Percentiles rank a stretch among this genome's conserved stretches.
Conservation (phyloP, 2,329 filamentous ascomycete species). For the Diaporthe sp. region DNA sequence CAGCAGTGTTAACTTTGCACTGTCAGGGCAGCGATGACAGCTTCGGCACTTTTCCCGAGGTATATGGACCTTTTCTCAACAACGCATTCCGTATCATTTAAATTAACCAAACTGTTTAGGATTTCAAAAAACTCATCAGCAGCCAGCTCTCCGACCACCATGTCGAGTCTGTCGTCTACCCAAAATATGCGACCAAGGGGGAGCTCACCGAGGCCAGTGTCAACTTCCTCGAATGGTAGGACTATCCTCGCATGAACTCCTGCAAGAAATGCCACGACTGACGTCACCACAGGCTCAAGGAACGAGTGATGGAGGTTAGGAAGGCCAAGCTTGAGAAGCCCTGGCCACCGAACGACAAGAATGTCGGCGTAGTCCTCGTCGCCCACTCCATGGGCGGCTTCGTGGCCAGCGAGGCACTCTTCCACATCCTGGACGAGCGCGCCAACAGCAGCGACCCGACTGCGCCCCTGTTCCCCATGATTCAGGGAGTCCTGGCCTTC, state of each 20-base stretch:
- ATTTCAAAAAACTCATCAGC: slow-evolving; percentile 71
- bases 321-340: slow-evolving; percentile 79
- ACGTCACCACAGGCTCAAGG: slow-evolving; percentile 73
- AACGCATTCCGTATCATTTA: not conserved
- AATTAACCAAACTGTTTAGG: slow-evolving; percentile 47
- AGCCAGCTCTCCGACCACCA: slow-evolving; percentile 71
- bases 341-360: slow-evolving; percentile 84
- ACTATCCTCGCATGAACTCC: fast-evolving
- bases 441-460: slow-evolving; percentile 47
- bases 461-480: slow-evolving; percentile 77
- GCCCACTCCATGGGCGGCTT: slow-evolving; percentile 92
- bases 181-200: slow-evolving; percentile 80
- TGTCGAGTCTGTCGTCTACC: slow-evolving; percentile 75
- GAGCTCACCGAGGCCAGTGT: slow-evolving; percentile 68
- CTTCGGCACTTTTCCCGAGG: slow-evolving; percentile 75
- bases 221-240: slow-evolving; percentile 62
- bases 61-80: slow-evolving; percentile 39
- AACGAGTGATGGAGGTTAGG: slow-evolving; percentile 82
- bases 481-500: slow-evolving; percentile 85
- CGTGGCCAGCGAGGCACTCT: slow-evolving; percentile 84
- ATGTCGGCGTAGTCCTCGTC: slow-evolving; percentile 82
- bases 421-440: slow-evolving; percentile 77
- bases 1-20: not conserved
- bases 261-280: not conserved
- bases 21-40: slow-evolving; percentile 76